Evolutionary conservation across 495 filamentous ascomycete genomes (phyloP), one percentile per base, ranked within the genome.

Genomic region (Pyrenopolyporus hunteri): DNA sequence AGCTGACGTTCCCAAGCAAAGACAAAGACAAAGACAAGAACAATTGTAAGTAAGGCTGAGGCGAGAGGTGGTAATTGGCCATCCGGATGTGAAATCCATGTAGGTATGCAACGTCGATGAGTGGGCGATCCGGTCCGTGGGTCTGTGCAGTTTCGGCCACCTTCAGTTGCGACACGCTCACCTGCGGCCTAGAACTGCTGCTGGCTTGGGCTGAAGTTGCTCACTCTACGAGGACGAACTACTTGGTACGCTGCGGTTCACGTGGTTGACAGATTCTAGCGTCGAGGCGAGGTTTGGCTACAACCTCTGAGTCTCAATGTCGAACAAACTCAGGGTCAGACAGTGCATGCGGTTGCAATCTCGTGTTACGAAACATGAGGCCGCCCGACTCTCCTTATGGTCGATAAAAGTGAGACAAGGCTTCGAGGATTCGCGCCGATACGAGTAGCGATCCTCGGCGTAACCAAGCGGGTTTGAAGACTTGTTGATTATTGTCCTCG

Each of bases 321-420:
- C 54, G 60, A 47, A 43, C 16, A 39, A 11, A 19, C 16, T 49
- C 45, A 16, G 45, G 49, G 62, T 56, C 62, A 60, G 57, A 60
- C 56, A 51, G 63, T 66, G 43, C 40, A 53, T 60, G 32, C 40
- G 39, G 39, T 44, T 57, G 51, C 33, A 57, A 60, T 57, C 20
- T 45, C 37, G 56, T 60, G 63, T 66, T 60, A 66, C 57, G 48
- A 46, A 48, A 39, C 39, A 52, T 43, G 42, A 60, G 57, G 55
- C 56, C 45, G 46, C 39, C 23, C 37, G 52, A 51, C 28, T 19
- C 23, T 50, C 47, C 36, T 57, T 52, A 46, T 44, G 33, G 25
- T 33, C 39, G 46, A 17, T n/a, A 45, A 31, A 45, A 26, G 52
- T 28, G 14, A 48, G 44, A 59, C 54, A 55, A 42, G 53, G 60